A percentile compares a stretch with the other conserved stretches of the same genome.
Conservation (phyloP, 306 rosid genomes). For the Inga leiocalycina region DNA sequence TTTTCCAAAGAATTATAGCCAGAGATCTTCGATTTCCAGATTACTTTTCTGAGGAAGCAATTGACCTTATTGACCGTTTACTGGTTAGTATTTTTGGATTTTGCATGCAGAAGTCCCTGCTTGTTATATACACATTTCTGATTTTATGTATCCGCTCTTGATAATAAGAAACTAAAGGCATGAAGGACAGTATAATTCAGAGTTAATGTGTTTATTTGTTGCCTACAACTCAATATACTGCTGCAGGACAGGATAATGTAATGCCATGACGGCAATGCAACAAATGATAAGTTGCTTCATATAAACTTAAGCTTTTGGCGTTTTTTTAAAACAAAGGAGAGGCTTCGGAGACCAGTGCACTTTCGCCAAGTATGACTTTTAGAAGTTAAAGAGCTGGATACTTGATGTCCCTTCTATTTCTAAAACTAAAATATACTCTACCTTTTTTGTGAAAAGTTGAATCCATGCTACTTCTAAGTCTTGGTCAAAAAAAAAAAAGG, state of each 20-base stretch:
- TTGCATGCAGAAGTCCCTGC: constrained; percentile 15
- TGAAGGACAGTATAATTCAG: constrained; percentile 16
- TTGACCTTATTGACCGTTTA: constrained; percentile 79
- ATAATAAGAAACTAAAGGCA: constrained; percentile 15
- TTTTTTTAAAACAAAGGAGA: no score
- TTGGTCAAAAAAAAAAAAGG: no score
- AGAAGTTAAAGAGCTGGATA: no score
- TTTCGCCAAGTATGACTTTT: no score
- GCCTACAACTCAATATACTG: constrained; percentile 14
- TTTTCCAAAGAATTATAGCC: constrained; percentile 96
- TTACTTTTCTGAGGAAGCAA: constrained; percentile 84
- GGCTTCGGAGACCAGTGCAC: no score
- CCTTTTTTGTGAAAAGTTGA: no score
- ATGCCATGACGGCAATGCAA: no score
- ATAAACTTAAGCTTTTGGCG: no score
- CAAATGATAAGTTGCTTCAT: no score
- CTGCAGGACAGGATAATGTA: background rate
- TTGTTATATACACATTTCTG: background rate
- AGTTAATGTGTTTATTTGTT: constrained; percentile 20
- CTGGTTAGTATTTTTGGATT: constrained; percentile 62
- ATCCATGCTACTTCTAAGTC: no score
- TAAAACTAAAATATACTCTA: no score
- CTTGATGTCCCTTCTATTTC: no score
- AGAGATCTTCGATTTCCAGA: constrained; percentile 94
- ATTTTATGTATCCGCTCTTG: constrained; percentile 1